A percentile compares a stretch with the other conserved stretches of the same genome.
Conservation (phyloP, 257 asterid species). For the Solanum sejunctum region DNA sequence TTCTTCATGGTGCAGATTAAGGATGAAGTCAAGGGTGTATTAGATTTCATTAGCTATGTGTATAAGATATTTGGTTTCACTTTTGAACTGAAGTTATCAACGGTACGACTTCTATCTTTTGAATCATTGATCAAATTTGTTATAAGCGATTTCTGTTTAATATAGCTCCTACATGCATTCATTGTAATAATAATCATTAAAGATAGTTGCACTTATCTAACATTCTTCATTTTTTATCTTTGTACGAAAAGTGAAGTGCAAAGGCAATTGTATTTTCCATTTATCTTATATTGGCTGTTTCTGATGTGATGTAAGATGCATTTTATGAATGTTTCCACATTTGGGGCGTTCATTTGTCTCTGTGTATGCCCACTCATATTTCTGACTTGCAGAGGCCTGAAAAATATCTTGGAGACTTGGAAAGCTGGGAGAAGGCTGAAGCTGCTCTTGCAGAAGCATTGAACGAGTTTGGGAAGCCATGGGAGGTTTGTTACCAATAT, state of each 20-base stretch:
- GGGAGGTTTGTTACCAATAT: conserved; percentile 58
- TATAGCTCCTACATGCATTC: background rate
- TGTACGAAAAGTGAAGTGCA: background rate
- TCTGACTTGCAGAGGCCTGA: conserved; percentile 75
- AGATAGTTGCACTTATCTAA: background rate
- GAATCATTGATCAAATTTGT: background rate
- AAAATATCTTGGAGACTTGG: conserved; percentile 73
- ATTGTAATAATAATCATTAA: background rate
- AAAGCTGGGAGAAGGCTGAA: conserved; percentile 86
- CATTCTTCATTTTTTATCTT: background rate
- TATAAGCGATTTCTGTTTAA: background rate
- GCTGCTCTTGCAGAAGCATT: conserved; percentile 83
- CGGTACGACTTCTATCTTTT: conserved; percentile 37
- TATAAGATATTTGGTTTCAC: conserved; percentile 86
- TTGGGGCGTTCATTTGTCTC: background rate
- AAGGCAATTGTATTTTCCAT: background rate
- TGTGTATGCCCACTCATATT: background rate
- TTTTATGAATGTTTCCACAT: background rate
- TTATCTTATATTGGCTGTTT: background rate
- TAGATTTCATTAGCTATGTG: conserved; percentile 66
- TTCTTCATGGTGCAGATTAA: conserved; percentile 47
- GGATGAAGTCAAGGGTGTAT: conserved; percentile 87
- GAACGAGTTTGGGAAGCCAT: conserved; percentile 82
- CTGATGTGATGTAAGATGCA: background rate
- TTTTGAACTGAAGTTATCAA: conserved; percentile 85